These are phyloP conservation scores for Xylaria nigripes DNA, from an alignment of 495 filamentous ascomycete genomes.

Conservation along the genomic window DNA sequence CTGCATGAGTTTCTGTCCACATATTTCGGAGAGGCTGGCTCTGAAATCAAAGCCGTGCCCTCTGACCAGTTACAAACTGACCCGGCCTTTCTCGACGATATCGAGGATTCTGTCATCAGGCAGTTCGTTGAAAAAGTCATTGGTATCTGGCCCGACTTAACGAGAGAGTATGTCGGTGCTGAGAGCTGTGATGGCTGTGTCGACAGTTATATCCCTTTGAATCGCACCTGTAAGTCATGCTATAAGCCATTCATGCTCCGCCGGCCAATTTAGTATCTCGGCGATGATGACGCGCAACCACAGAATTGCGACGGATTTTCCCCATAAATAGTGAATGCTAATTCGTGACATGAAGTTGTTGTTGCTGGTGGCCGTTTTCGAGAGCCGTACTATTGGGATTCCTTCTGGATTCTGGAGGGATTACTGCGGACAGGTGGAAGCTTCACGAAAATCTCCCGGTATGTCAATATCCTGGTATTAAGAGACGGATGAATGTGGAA, in stretches of 20 bases:
- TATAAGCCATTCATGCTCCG: not conserved
- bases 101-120: constrained; percentile 36
- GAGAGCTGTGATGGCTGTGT: constrained; percentile 36
- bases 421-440: constrained; percentile 41
- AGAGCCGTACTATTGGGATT: constrained; percentile 48
- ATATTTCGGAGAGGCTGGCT: constrained; percentile 41
- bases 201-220: constrained; percentile 43
- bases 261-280: no score
- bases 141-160: constrained; percentile 45
- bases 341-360: constrained; percentile 26
- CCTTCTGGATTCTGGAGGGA: constrained; percentile 45
- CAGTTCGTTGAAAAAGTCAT: constrained; percentile 43
- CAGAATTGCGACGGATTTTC: not conserved
- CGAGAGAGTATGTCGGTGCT: constrained; percentile 34
- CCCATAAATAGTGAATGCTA: not conserved
- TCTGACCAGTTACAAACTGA: constrained; percentile 31
- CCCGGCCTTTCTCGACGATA: constrained; percentile 34
- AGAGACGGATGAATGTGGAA: not conserved
- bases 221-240: constrained; percentile 28
- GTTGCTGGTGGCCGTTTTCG: constrained; percentile 44
- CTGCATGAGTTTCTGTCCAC: constrained; percentile 36
- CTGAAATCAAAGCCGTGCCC: constrained; percentile 40
- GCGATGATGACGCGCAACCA: no score
- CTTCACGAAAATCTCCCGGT: constrained; percentile 39
- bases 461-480: not conserved